Conservation (phyloP, 768 basidiomycete genomes). For the Daedalea quercina region DNA sequence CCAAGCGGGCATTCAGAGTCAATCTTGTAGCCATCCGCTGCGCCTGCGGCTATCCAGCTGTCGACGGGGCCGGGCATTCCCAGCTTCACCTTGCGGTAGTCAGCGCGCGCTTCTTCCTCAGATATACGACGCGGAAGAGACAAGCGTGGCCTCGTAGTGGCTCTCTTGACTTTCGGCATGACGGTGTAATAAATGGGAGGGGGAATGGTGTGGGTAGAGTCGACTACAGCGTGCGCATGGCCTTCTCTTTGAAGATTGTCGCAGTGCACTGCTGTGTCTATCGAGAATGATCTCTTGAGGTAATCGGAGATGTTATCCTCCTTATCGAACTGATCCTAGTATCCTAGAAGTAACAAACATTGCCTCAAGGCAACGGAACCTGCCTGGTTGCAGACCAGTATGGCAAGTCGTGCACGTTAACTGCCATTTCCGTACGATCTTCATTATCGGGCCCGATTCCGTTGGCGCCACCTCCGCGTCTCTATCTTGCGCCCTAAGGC, state of each 20-base stretch:
- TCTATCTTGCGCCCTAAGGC: background rate
- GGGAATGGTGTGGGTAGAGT: background rate
- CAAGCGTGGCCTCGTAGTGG: background rate
- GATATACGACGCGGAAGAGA: slow-evolving; percentile 1
- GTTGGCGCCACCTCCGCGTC: background rate
- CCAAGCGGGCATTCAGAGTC: background rate
- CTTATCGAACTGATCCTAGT: background rate
- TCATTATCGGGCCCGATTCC: background rate
- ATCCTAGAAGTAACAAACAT: background rate
- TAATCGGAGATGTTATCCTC: background rate
- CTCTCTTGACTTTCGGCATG: background rate
- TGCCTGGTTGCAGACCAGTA: background rate
- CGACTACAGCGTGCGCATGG: background rate
- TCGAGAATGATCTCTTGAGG: background rate
- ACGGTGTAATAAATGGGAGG: background rate
- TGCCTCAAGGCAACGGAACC: background rate
- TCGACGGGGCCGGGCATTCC: slow-evolving; percentile 7
- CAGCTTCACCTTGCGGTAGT: slow-evolving; percentile 2
- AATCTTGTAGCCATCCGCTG: background rate
- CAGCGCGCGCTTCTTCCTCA: background rate
- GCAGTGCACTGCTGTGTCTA: background rate
- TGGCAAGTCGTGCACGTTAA: background rate
- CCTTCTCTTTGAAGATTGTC: background rate
- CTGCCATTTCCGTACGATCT: background rate
- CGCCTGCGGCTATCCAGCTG: slow-evolving; percentile 6